Conservation (phyloP, 2,329 filamentous ascomycete species). For the Thelonectria discophora region DNA sequence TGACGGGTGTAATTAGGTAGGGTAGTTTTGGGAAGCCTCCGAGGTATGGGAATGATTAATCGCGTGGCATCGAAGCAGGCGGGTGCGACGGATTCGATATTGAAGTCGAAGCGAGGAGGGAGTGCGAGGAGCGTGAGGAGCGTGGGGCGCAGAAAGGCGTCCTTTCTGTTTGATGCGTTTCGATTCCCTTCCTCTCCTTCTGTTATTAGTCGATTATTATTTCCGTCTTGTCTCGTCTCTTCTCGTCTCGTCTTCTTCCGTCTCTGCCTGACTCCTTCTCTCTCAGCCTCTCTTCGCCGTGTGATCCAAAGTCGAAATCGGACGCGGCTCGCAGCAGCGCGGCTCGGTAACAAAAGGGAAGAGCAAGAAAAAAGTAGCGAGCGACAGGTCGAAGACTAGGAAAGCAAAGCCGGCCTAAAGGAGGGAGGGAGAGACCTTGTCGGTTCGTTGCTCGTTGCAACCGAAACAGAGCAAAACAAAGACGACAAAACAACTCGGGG, state of each 20-base stretch:
- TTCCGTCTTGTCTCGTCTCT: conserved; percentile 17
- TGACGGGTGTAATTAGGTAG: conserved; percentile 21
- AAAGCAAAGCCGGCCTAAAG: conserved; percentile 2
- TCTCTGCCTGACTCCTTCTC: conserved; percentile 22
- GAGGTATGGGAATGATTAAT: conserved; percentile 28
- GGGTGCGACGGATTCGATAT: conserved; percentile 20
- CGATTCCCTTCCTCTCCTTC: conserved; percentile 20
- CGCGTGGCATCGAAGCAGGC: conserved; percentile 13
- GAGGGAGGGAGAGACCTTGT: conserved; percentile 8
- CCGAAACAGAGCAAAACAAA: conserved; percentile 7
- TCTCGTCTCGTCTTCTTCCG: conserved; percentile 29
- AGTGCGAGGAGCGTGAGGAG: neutral
- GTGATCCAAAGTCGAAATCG: conserved; percentile 16
- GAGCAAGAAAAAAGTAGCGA: conserved; percentile 12
- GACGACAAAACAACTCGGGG: neutral
- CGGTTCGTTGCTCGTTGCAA: conserved; percentile 18
- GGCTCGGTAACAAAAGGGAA: conserved; percentile 8
- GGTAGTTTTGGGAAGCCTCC: conserved; percentile 17
- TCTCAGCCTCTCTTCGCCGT: conserved; percentile 5
- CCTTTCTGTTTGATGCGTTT: conserved; percentile 18
- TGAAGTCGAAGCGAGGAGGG: conserved; percentile 9
- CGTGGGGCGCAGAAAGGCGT: conserved; percentile 24
- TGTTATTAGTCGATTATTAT: conserved; percentile 20
- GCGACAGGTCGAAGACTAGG: conserved; percentile 18
- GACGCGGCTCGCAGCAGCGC: conserved; percentile 3